Evolutionary conservation across 2,329 filamentous ascomycete species (phyloP).

Genomic region (Gyromitra esculenta): DNA sequence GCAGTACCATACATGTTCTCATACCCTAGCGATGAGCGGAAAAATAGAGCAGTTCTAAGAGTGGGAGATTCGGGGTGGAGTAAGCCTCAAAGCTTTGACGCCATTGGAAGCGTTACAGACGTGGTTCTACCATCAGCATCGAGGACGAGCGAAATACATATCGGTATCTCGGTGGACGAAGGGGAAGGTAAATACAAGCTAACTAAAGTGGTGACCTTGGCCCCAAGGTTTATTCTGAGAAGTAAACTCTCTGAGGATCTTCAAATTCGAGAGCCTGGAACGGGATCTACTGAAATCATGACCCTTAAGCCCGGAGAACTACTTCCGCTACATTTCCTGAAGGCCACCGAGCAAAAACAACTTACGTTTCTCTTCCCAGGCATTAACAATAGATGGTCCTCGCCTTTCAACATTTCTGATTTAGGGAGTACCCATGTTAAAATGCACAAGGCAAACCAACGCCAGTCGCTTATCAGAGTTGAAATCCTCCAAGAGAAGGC

Average conservation of each 20-base stretch:
- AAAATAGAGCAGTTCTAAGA: constrained; percentile 87
- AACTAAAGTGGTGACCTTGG: constrained; percentile 92
- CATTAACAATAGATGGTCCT: constrained; percentile 80
- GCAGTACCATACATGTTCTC: constrained; percentile 96
- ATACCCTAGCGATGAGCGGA: constrained; percentile 84
- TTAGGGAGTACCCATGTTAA: constrained; percentile 93
- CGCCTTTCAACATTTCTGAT: constrained; percentile 96
- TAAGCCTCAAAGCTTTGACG: constrained; percentile 96
- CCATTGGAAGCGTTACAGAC: constrained; percentile 91
- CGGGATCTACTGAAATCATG: constrained; percentile 76
- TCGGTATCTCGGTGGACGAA: constrained; percentile 86
- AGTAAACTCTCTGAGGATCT: constrained; percentile 91
- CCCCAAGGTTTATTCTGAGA: constrained; percentile 91
- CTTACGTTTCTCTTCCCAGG: constrained; percentile 92
- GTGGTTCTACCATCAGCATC: constrained; percentile 80
- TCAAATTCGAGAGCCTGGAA: constrained; percentile 84
- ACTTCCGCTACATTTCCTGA: constrained; percentile 87
- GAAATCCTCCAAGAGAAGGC: constrained; percentile 92
- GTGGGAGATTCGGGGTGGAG: constrained; percentile 94
- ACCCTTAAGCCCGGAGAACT: constrained; percentile 80
- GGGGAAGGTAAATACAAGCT: constrained; percentile 98
- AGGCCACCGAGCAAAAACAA: constrained; percentile 84
- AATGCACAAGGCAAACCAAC: constrained; percentile 86
- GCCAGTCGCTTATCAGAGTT: constrained; percentile 85
- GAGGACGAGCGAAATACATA: constrained; percentile 82